These are phyloP conservation scores for Leishmania tarentolae DNA, from an alignment of 208 protist species.

Conservation along the genomic window DNA sequence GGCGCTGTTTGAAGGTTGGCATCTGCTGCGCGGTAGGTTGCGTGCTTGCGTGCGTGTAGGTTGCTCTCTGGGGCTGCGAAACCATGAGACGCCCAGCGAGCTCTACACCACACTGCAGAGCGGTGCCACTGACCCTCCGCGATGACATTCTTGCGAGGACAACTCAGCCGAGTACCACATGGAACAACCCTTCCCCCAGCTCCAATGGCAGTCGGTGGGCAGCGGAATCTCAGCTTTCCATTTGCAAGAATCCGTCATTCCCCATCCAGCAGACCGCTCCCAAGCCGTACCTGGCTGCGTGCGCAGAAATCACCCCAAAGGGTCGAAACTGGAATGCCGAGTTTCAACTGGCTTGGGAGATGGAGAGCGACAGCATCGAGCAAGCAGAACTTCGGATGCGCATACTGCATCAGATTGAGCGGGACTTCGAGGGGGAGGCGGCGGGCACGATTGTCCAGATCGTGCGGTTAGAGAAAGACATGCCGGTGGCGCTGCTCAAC, in stretches of 20 bases:
- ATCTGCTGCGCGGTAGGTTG: neutral
- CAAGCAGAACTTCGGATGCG: conserved; percentile 54
- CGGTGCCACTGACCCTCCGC: conserved; percentile 6
- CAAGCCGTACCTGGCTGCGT: conserved; percentile 64
- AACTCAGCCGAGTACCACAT: conserved; percentile 11
- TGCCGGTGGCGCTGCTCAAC: conserved; percentile 67
- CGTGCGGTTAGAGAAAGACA: conserved; percentile 78
- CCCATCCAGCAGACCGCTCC: conserved; percentile 79
- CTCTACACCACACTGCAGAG: conserved; percentile 14
- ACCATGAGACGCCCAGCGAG: conserved; percentile 19
- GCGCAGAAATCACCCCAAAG: conserved; percentile 58
- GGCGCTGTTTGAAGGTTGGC: neutral
- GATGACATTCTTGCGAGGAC: conserved; percentile 6
- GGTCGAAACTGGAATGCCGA: conserved; percentile 81
- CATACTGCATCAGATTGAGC: conserved; percentile 48
- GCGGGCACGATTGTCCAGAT: conserved; percentile 62
- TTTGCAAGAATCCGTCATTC: conserved; percentile 68
- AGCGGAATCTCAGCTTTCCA: conserved; percentile 57
- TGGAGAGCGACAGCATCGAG: conserved; percentile 59
- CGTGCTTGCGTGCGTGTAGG: neutral
- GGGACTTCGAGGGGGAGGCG: conserved; percentile 65
- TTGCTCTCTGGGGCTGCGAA: conserved; percentile 1
- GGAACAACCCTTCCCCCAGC: conserved; percentile 21
- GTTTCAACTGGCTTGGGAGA: conserved; percentile 86
- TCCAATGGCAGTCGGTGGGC: conserved; percentile 36